phyloP scores from a whole-genome alignment of 257 asterid genomes.

The Solanum dulcamara region DNA sequence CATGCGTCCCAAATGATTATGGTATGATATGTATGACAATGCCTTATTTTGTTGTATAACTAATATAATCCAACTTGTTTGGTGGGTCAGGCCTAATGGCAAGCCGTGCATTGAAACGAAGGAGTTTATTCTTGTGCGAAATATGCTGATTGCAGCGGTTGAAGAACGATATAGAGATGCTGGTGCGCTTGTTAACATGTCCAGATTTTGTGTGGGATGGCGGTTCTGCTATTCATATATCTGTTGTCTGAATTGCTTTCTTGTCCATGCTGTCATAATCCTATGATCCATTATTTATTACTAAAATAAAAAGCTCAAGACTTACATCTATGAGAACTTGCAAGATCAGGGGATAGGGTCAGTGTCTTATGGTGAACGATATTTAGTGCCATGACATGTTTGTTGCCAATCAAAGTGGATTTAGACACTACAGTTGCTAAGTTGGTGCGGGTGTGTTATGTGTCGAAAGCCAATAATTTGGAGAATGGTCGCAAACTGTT shows the following conservation, averaged over 20 bases:
- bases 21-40: neutral
- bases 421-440: too few relatives aligned
- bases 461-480: too few relatives aligned
- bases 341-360: neutral
- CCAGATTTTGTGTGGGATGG: neutral
- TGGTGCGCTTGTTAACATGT: slow-evolving; percentile 11
- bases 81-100: slow-evolving; percentile 26
- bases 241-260: neutral
- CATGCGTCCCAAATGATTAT: neutral
- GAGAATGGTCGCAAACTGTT: too few relatives aligned
- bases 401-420: too few relatives aligned
- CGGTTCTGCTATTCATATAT: neutral
- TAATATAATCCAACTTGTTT: neutral
- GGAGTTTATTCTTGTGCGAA: slow-evolving; percentile 43
- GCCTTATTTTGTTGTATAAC: neutral
- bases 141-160: slow-evolving; percentile 43
- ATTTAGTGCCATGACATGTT: too few relatives aligned
- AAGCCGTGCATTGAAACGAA: slow-evolving; percentile 37
- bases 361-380: neutral
- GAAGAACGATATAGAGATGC: slow-evolving; percentile 52
- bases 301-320: neutral
- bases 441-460: too few relatives aligned
- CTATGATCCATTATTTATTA: neutral
- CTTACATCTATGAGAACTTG: neutral
- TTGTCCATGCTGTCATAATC: neutral